These are phyloP conservation scores for Solanum okadae DNA, from an alignment of 257 asterid species.

Conservation along the genomic window DNA sequence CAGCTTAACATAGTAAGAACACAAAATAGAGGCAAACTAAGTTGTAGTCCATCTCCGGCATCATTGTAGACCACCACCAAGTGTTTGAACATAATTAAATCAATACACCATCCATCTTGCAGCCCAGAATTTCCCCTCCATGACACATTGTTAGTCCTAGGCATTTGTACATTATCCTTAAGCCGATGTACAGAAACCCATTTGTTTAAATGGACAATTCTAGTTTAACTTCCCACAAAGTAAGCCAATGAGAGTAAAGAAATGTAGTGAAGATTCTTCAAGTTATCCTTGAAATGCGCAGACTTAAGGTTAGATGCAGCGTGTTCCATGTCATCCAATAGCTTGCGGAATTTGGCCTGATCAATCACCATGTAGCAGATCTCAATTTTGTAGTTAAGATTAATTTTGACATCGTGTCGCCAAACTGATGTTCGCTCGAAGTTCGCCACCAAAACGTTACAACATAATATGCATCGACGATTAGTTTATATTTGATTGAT, in stretches of 20 bases:
- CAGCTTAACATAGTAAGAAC: conserved; percentile 91
- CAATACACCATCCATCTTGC: conserved; percentile 54
- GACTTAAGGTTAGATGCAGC: not conserved
- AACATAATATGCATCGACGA: not conserved
- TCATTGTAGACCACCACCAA: conserved; percentile 71
- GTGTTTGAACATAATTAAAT: conserved; percentile 37
- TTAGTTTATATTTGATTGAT: not conserved
- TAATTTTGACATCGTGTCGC: not conserved
- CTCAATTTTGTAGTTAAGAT: too few relatives aligned
- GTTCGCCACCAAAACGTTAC: not conserved
- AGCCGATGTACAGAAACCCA: not conserved
- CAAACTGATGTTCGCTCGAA: not conserved
- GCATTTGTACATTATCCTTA: conserved; percentile 42
- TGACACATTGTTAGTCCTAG: conserved; percentile 73
- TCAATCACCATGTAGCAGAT: too few relatives aligned
- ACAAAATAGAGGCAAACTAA: conserved; percentile 54
- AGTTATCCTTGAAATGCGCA: not conserved
- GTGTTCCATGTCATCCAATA: not conserved
- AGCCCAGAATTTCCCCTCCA: conserved; percentile 79
- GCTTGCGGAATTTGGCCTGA: too few relatives aligned
- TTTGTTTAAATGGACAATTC: not conserved
- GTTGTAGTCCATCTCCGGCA: conserved; percentile 68
- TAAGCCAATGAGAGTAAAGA: not conserved
- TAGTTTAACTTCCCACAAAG: not conserved
- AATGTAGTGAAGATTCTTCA: not conserved